Evolutionary conservation across 768 basidiomycete genomes (phyloP), one percentile per base, ranked within the genome.

Genomic region (Phylloporus arenicola): DNA sequence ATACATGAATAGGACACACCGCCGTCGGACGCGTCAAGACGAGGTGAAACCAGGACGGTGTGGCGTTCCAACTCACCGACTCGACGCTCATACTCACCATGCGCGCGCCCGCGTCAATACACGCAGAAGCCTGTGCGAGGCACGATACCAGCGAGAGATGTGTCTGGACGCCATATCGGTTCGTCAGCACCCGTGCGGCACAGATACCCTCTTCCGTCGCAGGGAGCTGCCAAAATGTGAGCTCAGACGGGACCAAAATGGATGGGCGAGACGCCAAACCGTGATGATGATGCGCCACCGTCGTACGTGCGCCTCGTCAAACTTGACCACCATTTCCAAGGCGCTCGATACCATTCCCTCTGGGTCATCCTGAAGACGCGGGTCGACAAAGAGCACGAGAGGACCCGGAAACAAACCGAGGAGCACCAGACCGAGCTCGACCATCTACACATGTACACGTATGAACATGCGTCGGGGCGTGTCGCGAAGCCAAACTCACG

Each of bases 81-180:
- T 67, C 69, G 45, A 82, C 74, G 34, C 75, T 68, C 57, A 84
- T 72, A 24, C 75, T 77, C 27, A 84, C 65, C 42, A 72, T 63
- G 6, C 68, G 67, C 17, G 77, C 75, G 3, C 73, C 72, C 7
- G 81, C 73, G 56, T 78, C 78, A 24, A 75, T 73, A 51, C 83
- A 84, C 3, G 72, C 71, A n/a, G 70, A 70, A 6, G 78, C 80
- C 51, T 85, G 83, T 29, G 70, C 57, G n/a, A 83, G 66, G 30
- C 69, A 70, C 4, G 78, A 71, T n/a, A 83, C 81, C 41, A 76
- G 57, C 34, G 70, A 70, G 34, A 85, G 62, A 60, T 82, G 79
- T 19, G 75, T 75, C 19, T 72, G 66, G 27, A 83, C 75, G n/a
- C 61, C 59, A 43, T 75, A 56, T 40, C 58, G 57, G 19, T 62